Evolutionary conservation across 2,329 filamentous ascomycete species (phyloP).

Genomic region (Seiridium unicorne): DNA sequence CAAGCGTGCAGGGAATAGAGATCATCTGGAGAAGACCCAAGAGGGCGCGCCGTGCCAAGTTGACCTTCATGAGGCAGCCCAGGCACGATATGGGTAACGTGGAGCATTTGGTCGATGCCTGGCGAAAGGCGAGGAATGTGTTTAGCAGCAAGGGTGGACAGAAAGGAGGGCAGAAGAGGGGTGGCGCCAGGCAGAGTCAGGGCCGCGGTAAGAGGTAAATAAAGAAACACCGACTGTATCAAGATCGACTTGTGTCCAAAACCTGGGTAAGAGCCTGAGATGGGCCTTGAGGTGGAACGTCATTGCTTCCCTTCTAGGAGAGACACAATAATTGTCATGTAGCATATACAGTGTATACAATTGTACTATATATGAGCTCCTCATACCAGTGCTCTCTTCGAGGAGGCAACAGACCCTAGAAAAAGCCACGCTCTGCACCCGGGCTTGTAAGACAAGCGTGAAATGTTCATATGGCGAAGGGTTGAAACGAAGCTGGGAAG

Average conservation of each 20-base stretch:
- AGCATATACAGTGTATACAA: constrained; percentile 4
- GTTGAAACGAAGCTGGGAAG: no score
- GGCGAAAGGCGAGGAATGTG: constrained; percentile 39
- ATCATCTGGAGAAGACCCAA: constrained; percentile 84
- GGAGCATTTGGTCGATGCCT: constrained; percentile 72
- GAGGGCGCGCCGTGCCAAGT: constrained; percentile 79
- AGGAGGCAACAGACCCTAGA: no score
- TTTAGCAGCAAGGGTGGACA: constrained; percentile 23
- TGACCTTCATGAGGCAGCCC: constrained; percentile 88
- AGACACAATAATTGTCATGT: not conserved
- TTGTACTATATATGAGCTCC: not conserved
- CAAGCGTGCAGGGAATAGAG: constrained; percentile 86
- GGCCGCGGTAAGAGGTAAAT: not conserved
- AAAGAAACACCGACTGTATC: no score
- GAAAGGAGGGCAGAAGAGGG: not conserved
- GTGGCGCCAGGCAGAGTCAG: not conserved
- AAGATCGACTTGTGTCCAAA: no score
- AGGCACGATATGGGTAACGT: constrained; percentile 87
- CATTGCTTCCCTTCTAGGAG: not conserved
- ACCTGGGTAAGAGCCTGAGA: no score
- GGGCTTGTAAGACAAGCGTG: no score
- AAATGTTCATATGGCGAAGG: no score
- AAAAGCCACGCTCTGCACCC: no score
- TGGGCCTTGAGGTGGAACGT: not conserved
- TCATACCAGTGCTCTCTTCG: not conserved